Evolutionary conservation across 345 rosid genomes (phyloP).

Genomic region (Nasturtium officinale): DNA sequence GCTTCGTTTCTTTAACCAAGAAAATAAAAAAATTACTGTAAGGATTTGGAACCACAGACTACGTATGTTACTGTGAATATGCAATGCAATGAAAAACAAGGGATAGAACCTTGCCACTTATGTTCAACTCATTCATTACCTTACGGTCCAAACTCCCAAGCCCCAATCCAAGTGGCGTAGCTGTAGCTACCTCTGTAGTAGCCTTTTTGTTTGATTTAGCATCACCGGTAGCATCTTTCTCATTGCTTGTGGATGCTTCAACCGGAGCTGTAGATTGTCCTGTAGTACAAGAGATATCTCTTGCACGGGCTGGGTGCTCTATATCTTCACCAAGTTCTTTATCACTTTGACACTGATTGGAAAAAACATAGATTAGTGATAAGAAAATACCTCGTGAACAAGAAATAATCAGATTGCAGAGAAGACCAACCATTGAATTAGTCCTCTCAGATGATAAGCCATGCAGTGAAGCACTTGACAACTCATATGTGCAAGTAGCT

Average conservation of each 20-base stretch:
- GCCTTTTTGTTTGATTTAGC: constrained; percentile 49
- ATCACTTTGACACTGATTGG: constrained; percentile 46
- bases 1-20: constrained; percentile 49
- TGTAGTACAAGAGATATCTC: constrained; percentile 42
- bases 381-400: neutral
- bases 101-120: neutral
- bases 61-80: constrained; percentile 5
- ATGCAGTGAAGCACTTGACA: constrained; percentile 35
- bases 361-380: constrained; percentile 16
- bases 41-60: constrained; percentile 14
- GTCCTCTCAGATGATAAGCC: constrained; percentile 46
- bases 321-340: constrained; percentile 38
- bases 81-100: constrained; percentile 12
- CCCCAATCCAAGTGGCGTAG: constrained; percentile 86
- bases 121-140: constrained; percentile 49
- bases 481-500: constrained; percentile 43
- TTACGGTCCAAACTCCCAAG: constrained; percentile 78
- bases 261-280: constrained; percentile 39
- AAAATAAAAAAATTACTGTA: neutral
- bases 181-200: constrained; percentile 43
- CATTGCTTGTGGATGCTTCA: constrained; percentile 43
- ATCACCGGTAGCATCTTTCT: constrained; percentile 47
- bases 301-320: constrained; percentile 43
- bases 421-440: constrained; percentile 51
- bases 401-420: constrained; percentile 4